These are phyloP conservation scores for Tylopilus intermedius DNA, from an alignment of 768 basidiomycete genomes.

Conservation along the genomic window DNA sequence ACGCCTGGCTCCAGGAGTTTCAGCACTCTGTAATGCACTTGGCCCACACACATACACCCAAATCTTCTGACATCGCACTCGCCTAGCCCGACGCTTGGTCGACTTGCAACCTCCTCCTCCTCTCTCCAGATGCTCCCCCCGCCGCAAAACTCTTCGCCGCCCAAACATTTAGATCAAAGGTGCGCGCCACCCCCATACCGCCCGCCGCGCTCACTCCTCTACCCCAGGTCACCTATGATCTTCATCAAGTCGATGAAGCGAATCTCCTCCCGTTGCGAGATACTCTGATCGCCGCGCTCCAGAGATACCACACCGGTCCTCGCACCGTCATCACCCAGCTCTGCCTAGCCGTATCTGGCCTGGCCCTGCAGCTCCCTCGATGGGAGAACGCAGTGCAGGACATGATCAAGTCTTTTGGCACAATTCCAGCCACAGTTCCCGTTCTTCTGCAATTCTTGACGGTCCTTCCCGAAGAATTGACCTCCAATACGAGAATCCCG, in stretches of 20 bases:
- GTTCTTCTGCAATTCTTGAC: constrained; percentile 86
- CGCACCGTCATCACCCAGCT: constrained; percentile 84
- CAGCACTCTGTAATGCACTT: constrained; percentile 95
- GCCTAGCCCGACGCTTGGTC: constrained; percentile 95
- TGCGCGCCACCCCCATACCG: constrained; percentile 33
- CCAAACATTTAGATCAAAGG: constrained; percentile 94
- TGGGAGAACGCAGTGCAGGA: constrained; percentile 80
- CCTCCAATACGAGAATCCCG: constrained; percentile 80
- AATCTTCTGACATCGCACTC: constrained; percentile 62
- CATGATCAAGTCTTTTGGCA: constrained; percentile 83
- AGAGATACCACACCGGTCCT: constrained; percentile 70
- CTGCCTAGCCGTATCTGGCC: constrained; percentile 83
- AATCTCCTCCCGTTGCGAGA: constrained; percentile 80
- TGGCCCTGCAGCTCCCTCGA: constrained; percentile 82
- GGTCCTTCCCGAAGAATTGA: constrained; percentile 84
- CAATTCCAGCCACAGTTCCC: constrained; percentile 77
- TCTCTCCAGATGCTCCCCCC: constrained; percentile 67
- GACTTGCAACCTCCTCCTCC: constrained; percentile 87
- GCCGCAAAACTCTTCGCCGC: constrained; percentile 91
- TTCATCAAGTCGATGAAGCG: constrained; percentile 73
- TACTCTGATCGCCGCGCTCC: constrained; percentile 74
- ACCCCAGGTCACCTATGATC: constrained; percentile 87
- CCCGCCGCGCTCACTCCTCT: constrained; percentile 31
- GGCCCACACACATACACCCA: constrained; percentile 47
- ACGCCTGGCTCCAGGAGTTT: constrained; percentile 95